A percentile compares a stretch with the other conserved stretches of the same genome.
Evolutionary conservation across 2,329 filamentous ascomycete genomes (phyloP).

Genomic region (Colletotrichum shisoi): DNA sequence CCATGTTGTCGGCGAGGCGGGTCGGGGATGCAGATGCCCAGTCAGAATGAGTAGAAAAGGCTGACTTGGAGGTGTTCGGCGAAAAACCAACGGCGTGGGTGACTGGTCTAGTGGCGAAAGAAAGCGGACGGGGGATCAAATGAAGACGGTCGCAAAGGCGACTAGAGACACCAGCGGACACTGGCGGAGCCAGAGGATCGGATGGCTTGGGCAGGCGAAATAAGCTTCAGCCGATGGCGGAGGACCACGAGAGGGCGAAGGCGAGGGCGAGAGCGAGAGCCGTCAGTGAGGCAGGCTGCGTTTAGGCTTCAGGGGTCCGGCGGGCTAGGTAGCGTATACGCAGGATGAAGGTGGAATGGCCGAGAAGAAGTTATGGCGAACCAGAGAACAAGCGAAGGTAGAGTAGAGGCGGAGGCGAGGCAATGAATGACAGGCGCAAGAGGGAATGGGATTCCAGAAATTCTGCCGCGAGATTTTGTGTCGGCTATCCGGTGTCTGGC

Average conservation of each 20-base stretch:
- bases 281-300: background rate
- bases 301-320: background rate
- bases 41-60: conserved; percentile 7
- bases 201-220: conserved; percentile 32
- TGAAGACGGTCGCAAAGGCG: conserved; percentile 16
- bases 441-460: conserved; percentile 24
- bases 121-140: conserved; percentile 27
- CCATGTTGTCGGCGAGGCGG: conserved; percentile 47
- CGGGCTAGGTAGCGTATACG: too few species aligned
- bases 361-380: background rate
- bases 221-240: conserved; percentile 36
- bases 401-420: background rate
- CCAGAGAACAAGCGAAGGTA: background rate
- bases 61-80: conserved; percentile 10
- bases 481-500: conserved; percentile 32
- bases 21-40: conserved; percentile 6
- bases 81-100: conserved; percentile 18
- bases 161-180: conserved; percentile 18
- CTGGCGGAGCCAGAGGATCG: conserved; percentile 14
- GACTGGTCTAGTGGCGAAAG: conserved; percentile 15
- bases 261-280: conserved; percentile 19
- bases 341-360: background rate
- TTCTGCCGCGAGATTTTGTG: conserved; percentile 35
- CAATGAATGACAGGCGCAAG: background rate
- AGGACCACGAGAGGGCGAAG: conserved; percentile 18